A percentile compares a stretch with the other conserved stretches of the same genome.
Conservation (phyloP, 2,329 filamentous ascomycete species). For the Zymoseptoria crescenta region DNA sequence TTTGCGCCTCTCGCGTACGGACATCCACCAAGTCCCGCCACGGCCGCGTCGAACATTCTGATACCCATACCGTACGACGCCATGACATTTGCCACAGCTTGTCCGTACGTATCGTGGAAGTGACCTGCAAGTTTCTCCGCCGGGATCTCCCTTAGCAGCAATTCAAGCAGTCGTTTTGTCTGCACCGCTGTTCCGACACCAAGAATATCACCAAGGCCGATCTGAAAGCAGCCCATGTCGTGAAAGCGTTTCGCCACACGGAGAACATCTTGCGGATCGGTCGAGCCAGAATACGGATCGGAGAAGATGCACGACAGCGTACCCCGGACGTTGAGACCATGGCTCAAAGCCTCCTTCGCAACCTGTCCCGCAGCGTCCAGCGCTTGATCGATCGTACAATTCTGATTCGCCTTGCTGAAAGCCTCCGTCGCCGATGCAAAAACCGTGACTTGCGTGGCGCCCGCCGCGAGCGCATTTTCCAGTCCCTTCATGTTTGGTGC, state of each 20-base stretch:
- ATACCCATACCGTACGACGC: constrained; percentile 21
- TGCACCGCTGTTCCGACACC: constrained; percentile 21
- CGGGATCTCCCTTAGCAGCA: constrained; percentile 24
- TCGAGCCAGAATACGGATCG: constrained; percentile 32
- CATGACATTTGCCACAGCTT: constrained; percentile 23
- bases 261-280: constrained; percentile 17
- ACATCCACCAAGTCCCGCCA: constrained; percentile 25
- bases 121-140: constrained; percentile 22
- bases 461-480: constrained; percentile 49
- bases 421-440: constrained; percentile 38
- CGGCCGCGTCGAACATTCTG: constrained; percentile 23
- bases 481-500: constrained; percentile 37
- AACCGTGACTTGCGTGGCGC: constrained; percentile 34
- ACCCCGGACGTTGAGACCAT: constrained; percentile 30
- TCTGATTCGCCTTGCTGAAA: constrained; percentile 38
- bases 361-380: constrained; percentile 31
- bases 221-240: constrained; percentile 24
- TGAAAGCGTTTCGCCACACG: constrained; percentile 12
- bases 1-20: constrained; percentile 24
- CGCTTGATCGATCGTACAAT: constrained; percentile 34
- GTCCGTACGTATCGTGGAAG: constrained; percentile 28
- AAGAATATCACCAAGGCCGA: constrained; percentile 24
- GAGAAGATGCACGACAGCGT: constrained; percentile 38
- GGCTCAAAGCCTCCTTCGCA: constrained; percentile 20
- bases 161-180: constrained; percentile 27